phyloP scores from a whole-genome alignment of 495 filamentous ascomycete genomes.

The Elaphomyces granulatus region DNA sequence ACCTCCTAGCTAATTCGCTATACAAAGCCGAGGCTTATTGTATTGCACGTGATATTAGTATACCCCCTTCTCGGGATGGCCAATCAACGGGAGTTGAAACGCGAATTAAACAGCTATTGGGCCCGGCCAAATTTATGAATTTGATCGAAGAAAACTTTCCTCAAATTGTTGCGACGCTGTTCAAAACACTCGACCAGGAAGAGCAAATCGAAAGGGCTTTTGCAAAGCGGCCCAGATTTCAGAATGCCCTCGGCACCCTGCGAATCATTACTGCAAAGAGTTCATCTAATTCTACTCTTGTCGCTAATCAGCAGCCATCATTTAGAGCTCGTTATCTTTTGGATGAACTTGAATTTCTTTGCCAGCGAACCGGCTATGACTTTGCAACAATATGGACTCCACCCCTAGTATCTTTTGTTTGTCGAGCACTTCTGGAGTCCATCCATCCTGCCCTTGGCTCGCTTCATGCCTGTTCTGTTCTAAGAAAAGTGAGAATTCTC shows the following conservation, averaged over 20 bases:
- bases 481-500: slow-evolving; percentile 73
- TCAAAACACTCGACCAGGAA: slow-evolving; percentile 54
- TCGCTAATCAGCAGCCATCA: slow-evolving; percentile 68
- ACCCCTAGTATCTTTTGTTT: slow-evolving; percentile 55
- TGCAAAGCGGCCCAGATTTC: slow-evolving; percentile 43
- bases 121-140: slow-evolving; percentile 44
- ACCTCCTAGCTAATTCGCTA: slow-evolving; percentile 55
- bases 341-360: slow-evolving; percentile 61
- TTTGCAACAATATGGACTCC: slow-evolving; percentile 59
- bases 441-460: slow-evolving; percentile 82
- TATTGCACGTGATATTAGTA: slow-evolving; percentile 61
- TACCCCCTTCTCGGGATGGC: slow-evolving; percentile 35
- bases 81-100: slow-evolving; percentile 50
- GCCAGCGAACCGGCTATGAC: slow-evolving; percentile 51
- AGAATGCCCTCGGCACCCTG: slow-evolving; percentile 46
- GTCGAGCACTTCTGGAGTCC: slow-evolving; percentile 61
- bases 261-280: slow-evolving; percentile 50
- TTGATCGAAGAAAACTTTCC: slow-evolving; percentile 55
- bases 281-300: slow-evolving; percentile 42
- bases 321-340: slow-evolving; percentile 66
- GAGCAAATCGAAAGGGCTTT: slow-evolving; percentile 64
- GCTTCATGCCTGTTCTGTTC: slow-evolving; percentile 67
- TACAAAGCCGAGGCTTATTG: slow-evolving; percentile 72
- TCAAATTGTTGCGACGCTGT: slow-evolving; percentile 57
- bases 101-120: slow-evolving; percentile 53